Conservation (phyloP, 2,329 filamentous ascomycete species). For the Camptophora hylomeconis region DNA sequence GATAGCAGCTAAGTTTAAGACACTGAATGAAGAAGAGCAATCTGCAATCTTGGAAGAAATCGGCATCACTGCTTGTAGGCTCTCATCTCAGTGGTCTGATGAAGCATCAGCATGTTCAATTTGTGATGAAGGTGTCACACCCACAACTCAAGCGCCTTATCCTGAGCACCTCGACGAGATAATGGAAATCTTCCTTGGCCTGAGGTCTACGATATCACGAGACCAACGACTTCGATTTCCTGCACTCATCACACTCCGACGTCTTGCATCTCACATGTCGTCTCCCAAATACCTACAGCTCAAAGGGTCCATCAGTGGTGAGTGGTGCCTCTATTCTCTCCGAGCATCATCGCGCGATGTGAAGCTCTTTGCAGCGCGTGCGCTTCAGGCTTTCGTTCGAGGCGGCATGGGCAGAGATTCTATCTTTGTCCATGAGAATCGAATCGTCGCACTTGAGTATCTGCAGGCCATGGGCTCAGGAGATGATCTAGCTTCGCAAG, state of each 20-base stretch:
- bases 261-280: conserved; percentile 54
- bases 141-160: conserved; percentile 6
- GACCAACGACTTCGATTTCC: conserved; percentile 52
- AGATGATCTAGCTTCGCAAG: conserved; percentile 54
- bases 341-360: conserved; percentile 77
- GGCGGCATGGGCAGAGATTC: conserved; percentile 30
- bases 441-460: conserved; percentile 55
- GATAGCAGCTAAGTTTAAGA: conserved; percentile 32
- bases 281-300: conserved; percentile 51
- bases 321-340: conserved; percentile 70
- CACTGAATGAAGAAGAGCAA: conserved; percentile 36
- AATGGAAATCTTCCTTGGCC: conserved; percentile 30
- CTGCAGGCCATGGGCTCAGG: conserved; percentile 61
- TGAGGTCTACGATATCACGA: conserved; percentile 28
- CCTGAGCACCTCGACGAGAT: conserved; percentile 21
- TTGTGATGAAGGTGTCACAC: conserved; percentile 24
- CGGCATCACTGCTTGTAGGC: conserved; percentile 44
- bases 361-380: conserved; percentile 63
- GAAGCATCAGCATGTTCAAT: conserved; percentile 17
- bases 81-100: conserved; percentile 6
- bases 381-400: conserved; percentile 51
- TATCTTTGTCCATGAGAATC: conserved; percentile 47
- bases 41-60: conserved; percentile 42
- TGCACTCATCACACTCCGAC: conserved; percentile 58
- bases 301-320: conserved; percentile 53